Evolutionary conservation across 495 filamentous ascomycete species (phyloP).

Genomic region (Baudoinia panamericana): DNA sequence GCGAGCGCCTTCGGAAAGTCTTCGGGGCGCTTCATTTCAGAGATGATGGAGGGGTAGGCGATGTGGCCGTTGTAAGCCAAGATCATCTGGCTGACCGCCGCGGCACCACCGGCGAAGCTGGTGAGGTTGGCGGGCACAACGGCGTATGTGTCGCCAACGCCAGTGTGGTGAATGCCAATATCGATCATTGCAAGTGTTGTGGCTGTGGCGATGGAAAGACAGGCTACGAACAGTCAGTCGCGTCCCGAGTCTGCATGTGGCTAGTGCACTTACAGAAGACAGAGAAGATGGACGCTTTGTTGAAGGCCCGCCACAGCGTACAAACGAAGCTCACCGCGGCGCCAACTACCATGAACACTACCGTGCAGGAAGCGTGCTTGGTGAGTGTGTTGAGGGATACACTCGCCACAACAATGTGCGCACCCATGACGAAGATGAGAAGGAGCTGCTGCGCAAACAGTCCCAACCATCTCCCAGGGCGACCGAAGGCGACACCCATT

Average conservation of each 20-base stretch:
- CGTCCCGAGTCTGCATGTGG: background rate
- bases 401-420: constrained; percentile 59
- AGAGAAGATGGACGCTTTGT: constrained; percentile 46
- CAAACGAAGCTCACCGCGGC: constrained; percentile 47
- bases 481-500: constrained; percentile 50
- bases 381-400: constrained; percentile 59
- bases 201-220: constrained; percentile 48
- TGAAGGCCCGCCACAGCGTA: constrained; percentile 52
- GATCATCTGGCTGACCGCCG: constrained; percentile 11
- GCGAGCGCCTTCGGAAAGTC: constrained; percentile 21
- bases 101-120: constrained; percentile 30
- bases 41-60: constrained; percentile 19
- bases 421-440: constrained; percentile 62
- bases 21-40: constrained; percentile 18
- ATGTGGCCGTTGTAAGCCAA: constrained; percentile 20
- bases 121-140: background rate
- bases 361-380: constrained; percentile 49
- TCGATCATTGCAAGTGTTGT: constrained; percentile 58
- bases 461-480: constrained; percentile 49
- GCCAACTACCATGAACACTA: constrained; percentile 53
- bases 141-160: constrained; percentile 20
- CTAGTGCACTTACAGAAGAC: constrained; percentile 37
- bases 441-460: constrained; percentile 48
- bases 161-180: constrained; percentile 28
- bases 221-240: constrained; percentile 35